Base-by-base conservation (phyloP, 768 basidiomycete genomes). In the Mycena olivaceomarginata region DNA sequence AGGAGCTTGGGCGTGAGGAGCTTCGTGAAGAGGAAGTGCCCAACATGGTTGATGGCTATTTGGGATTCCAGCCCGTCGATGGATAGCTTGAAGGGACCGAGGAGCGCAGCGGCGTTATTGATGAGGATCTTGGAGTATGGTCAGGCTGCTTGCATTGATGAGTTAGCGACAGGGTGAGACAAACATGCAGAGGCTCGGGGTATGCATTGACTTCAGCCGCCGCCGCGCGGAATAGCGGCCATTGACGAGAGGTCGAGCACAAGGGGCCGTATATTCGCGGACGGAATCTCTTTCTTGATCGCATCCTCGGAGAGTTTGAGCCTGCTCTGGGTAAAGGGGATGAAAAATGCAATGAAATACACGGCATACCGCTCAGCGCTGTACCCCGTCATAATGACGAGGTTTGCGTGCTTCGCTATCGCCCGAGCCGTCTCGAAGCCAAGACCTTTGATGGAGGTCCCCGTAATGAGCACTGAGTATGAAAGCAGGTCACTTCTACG, bases 201-300 rank as follows among this genome's bases (percentile, higher is more conserved):
- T 74, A 74, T 16, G 65, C 72, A 46, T 74, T 67, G 8, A 67
- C 72, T 39, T 74, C 72, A 12, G 72, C 64, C 6, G 65, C 72
- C 4, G 72, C 62, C 3, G 40, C 12, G 18, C 62, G 62, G 20
- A 63, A 63, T 20, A 10, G 62, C 62, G 15, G 40, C 62, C 62
- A 63, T 20, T 4, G 62, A 63, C 5, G 62, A 63, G 40, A 63
- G 62, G 12, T 63, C 62, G 4, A 63, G 62, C 41, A 12, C 20
- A 22, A 63, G 62, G 62, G 20, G 13, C 39, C 62, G 62, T 8
- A 63, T 63, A 43, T 63, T 63, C 2, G 62, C 62, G 3, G 62
- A 63, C 9, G 62, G 62, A n/a, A 43, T 43, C 13, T 65, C 72
- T 13, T 57, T 59, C 20, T 66, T 59, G 48, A 74, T 57, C 2